Base-by-base conservation (phyloP, 495 filamentous ascomycete genomes). In the Aspergillus bridgeri region DNA sequence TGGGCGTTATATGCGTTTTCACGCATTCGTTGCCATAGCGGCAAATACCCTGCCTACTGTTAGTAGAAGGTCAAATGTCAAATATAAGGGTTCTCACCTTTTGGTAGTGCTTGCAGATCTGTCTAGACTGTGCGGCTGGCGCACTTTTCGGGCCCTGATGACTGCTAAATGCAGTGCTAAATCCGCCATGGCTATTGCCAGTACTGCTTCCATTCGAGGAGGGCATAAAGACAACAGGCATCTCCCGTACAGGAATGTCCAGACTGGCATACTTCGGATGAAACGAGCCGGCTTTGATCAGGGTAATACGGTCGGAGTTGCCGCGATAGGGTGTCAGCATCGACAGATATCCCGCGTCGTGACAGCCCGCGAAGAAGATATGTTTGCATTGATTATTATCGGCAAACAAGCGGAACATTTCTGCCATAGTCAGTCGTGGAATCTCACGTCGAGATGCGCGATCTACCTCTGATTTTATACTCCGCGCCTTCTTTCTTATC, bases 371-470 rank as follows among this genome's bases (percentile, higher is more conserved):
- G 53, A 85, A 85, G 62, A 83, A 82, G 38, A 89, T 83, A 67
- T 88, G 84, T 52, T 81, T 83, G 75, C 86, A 89, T 60, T 87
- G 81, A 48, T 77, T 71, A 53, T 83, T 83, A 23, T 85, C 76
- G 5, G 71, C 77, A 62, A 83, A 86, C 5, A 86, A 62, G 2
- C 78, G 76, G 51, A 88, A 79, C 57, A 81, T 75, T 66, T 80
- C 84, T 84, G 53, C 27, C 3, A 18, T 7, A 23, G 55, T 61
- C 6, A 60, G 21, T 15, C 7, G 55, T 57, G 49, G 51, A 42
- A 42, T 9, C 6, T 33, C 17, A 45, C 2, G 7, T 22, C 2
- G n/a, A 38, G 20, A 20, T 7, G 38, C n/a, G n/a, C n/a, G n/a
- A n/a, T n/a, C 56, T 63, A 84, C 77, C 79, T 81, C 81, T 66